Base-by-base conservation (phyloP, 768 basidiomycete species). In the Tylopilus subfusipes region DNA sequence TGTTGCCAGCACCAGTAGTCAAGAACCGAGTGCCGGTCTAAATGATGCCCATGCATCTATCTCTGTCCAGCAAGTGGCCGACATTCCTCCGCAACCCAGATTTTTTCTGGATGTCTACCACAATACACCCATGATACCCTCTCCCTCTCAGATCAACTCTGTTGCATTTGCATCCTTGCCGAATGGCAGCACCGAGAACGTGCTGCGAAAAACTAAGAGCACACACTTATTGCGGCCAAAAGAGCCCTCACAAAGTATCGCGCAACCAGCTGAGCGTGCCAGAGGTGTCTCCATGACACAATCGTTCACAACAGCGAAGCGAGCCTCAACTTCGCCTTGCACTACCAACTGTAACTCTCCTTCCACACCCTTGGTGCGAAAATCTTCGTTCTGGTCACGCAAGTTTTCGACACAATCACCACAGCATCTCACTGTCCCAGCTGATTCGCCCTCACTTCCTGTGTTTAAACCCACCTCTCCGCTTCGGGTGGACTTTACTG, bases 351-450 rank as follows among this genome's bases (percentile, higher is more conserved):
- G 48, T 25, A 33, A 55, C 22, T 33, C 65, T 36, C 53, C 70
- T 19, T 67, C 76, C 8, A 79, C 76, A 38, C 62, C 75, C 5
- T 57, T 85, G 30, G 69, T 77, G 12, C 80, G 85, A 48, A 82
- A 82, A 65, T 63, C 82, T 11, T 89, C 88, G 7, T 88, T 88
- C 62, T 89, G 86, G 86, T 74, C 72, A 43, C 78, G 81, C 54
- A 83, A 76, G 69, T 76, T 66, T 18, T 58, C 59, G 42, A 81
- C 75, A 68, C 77, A 68, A 9, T 59, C 62, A 29, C 60, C 62
- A 13, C 61, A 68, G 46, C 64, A 62, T 47, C 59, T 70, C 42
- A 50, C 69, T 49, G 62, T 71, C 16, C 68, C 72, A 45, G 54
- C 67, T 10, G 63, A 59, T 42, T 68, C 73, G 57, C 63, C 73